Conservation (phyloP, 176 grass and related monocot species). For the Hyparrhenia diplandra region DNA sequence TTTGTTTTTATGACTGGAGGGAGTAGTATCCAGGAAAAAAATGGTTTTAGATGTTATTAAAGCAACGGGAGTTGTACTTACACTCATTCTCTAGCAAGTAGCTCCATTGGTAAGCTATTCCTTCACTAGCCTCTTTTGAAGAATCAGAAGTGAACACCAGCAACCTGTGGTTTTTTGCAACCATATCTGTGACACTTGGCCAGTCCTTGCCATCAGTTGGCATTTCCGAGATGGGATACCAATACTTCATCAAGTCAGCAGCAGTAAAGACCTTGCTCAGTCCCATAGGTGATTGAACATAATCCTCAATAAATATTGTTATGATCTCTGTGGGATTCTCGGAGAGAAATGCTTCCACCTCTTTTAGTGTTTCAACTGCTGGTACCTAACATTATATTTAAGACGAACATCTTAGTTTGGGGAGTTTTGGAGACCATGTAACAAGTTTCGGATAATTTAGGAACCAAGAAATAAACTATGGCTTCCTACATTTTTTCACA, state of each 20-base stretch:
- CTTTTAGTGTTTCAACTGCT: constrained; percentile 82
- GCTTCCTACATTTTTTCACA: background rate
- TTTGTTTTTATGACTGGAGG: background rate
- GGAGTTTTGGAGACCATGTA: background rate
- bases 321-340: constrained; percentile 90
- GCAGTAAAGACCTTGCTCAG: constrained; percentile 75
- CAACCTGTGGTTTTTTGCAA: constrained; percentile 68
- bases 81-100: constrained; percentile 94
- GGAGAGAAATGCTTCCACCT: constrained; percentile 86
- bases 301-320: constrained; percentile 95
- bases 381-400: constrained; percentile 63
- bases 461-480: background rate
- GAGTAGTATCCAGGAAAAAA: background rate
- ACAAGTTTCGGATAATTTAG: background rate
- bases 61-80: constrained; percentile 37
- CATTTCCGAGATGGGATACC: constrained; percentile 89
- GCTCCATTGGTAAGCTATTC: constrained; percentile 90
- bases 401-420: constrained; percentile 34
- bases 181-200: constrained; percentile 84
- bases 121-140: constrained; percentile 86
- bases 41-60: background rate
- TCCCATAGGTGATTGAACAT: constrained; percentile 71
- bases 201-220: constrained; percentile 76
- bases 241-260: constrained; percentile 80
- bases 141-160: constrained; percentile 88